Base-by-base conservation (phyloP, 768 basidiomycete genomes). In the Russula sp. region DNA sequence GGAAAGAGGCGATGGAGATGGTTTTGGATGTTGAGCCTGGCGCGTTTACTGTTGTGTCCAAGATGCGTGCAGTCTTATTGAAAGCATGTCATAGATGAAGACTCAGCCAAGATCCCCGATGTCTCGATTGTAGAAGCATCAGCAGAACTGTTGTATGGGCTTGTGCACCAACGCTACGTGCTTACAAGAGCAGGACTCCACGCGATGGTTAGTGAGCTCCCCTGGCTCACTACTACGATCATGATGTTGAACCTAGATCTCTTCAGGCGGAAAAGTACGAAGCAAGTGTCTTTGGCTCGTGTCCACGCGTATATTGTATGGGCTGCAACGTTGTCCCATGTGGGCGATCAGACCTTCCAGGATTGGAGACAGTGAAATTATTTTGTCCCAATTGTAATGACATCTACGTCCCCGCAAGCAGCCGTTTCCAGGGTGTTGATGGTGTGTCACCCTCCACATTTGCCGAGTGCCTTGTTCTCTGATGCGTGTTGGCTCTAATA, bases 1-100 rank as follows among this genome's bases (percentile, higher is more conserved):
- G 96, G 93, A 98, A 98, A 73, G 97, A 99, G 73, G 97, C 97
- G 48, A 90, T 99, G 88, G 97, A 99, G 77, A 99, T 99, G 97
- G 93, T 99, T 16, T 75, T 99, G 67, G 97, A 99, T 76, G 96
- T 98, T 56, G 97, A 99, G 75, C 93, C 97, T 79, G 94, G 96
- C 95, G 72, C 73, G 86, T 73, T 22, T 38, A n/a, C 38, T 64
- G 66, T 63, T 29, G 57, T 29, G 53, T 56, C 56, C 56, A 65
- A 16, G 13, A 41, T 38, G 38, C 7, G 10, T 20, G 2, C n/a
- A 25, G 22, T 47, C 53, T 66, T 67, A 69, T 70, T 65, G 66
- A 69, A 25, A 45, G 47, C 61, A 56, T 60, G 32, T 34, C 8
- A 8, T 59, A 88, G 88, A 90, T 67, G 97, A 98, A 73, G 97